Conservation (phyloP, 2,329 filamentous ascomycete genomes). For the Thelonectria rubi region DNA sequence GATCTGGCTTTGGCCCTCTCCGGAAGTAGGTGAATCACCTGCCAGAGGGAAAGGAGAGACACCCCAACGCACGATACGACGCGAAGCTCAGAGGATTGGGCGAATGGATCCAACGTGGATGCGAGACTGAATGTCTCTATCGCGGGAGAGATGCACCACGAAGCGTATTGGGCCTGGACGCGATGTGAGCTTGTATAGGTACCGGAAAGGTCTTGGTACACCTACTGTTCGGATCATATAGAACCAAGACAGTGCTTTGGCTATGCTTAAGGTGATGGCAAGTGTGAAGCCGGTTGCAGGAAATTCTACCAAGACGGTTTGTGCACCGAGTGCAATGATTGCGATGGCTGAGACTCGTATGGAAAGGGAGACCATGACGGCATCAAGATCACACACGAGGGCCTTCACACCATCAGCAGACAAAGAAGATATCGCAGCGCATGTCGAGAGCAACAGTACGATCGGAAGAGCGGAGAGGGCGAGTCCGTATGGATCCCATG, state of each 20-base stretch:
- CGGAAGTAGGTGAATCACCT: slow-evolving; percentile 45
- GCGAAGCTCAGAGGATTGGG: slow-evolving; percentile 39
- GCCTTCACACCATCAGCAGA: too few species aligned
- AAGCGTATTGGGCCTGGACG: slow-evolving; percentile 43
- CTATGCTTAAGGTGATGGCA: slow-evolving; percentile 31
- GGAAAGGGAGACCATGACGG: too few species aligned
- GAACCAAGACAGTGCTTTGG: slow-evolving; percentile 49
- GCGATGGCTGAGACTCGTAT: too few species aligned
- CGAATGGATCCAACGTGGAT: slow-evolving; percentile 33
- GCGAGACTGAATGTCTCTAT: too few species aligned
- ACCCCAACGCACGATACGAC: slow-evolving; percentile 41
- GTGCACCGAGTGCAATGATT: too few species aligned
- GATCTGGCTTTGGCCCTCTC: slow-evolving; percentile 40
- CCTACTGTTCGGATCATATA: slow-evolving; percentile 47
- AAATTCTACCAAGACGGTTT: too few species aligned
- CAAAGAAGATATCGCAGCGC: too few species aligned
- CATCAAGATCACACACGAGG: too few species aligned
- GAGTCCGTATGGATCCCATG: too few species aligned
- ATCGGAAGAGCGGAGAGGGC: too few species aligned
- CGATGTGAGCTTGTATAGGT: neutral
- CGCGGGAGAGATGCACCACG: slow-evolving; percentile 40
- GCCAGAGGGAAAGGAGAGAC: slow-evolving; percentile 45
- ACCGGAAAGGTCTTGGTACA: neutral
- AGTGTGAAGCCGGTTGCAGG: too few species aligned
- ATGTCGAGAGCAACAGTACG: too few species aligned